phyloP scores from a whole-genome alignment of 2,329 filamentous ascomycete species.

The Trichoderma sp. region DNA sequence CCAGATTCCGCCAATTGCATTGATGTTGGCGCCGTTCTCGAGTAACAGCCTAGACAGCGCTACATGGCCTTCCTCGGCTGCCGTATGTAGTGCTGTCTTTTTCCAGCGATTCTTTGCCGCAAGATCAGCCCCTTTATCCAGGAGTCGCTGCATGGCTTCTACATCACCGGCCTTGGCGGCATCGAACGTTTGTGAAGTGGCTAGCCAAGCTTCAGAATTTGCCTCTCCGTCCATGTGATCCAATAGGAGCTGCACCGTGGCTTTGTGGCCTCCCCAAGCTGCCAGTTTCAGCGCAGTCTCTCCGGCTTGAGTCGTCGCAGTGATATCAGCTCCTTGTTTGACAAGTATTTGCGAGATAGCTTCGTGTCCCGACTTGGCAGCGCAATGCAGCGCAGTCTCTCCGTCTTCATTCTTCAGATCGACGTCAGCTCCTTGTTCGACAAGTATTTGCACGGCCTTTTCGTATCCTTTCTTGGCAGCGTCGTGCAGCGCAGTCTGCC shows the following conservation, averaged over 20 bases:
- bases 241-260: neutral
- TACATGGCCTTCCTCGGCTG: neutral
- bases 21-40: neutral
- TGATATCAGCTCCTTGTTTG: neutral
- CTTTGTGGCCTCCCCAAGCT: neutral
- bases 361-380: too few species aligned
- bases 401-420: too few species aligned
- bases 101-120: accelerated
- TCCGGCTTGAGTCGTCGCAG: neutral
- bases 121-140: neutral
- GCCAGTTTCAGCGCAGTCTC: neutral
- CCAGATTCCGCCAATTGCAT: too few species aligned
- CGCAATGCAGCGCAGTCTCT: too few species aligned
- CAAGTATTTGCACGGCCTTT: too few species aligned
- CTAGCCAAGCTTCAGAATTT: neutral
- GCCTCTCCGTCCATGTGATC: neutral
- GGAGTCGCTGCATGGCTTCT: neutral
- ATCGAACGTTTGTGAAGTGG: neutral
- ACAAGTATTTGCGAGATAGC: too few species aligned
- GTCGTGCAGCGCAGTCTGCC: too few species aligned
- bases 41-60: neutral
- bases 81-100: neutral
- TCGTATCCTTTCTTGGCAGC: too few species aligned
- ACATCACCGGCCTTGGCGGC: neutral
- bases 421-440: too few species aligned